Evolutionary conservation across 2,329 filamentous ascomycete species (phyloP).

Genomic region (Pseudogymnoascus sp.): DNA sequence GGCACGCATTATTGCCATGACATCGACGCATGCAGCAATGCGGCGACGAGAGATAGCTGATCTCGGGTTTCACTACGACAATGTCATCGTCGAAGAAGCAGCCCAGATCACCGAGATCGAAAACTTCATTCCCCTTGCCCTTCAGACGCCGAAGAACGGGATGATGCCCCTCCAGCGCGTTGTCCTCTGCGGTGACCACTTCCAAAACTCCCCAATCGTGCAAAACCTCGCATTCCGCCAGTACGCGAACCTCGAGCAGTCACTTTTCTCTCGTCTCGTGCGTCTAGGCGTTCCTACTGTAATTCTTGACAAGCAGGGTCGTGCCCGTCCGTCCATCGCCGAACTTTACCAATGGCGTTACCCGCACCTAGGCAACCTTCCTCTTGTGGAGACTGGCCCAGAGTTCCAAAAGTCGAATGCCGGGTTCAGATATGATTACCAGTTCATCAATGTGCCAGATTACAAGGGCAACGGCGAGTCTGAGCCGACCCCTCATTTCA

Average conservation of each 20-base stretch:
- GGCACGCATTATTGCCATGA: conserved; percentile 98
- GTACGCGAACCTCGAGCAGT: conserved; percentile 94
- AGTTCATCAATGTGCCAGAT: conserved; percentile 91
- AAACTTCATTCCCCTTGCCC: conserved; percentile 88
- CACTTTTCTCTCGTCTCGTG: conserved; percentile 83
- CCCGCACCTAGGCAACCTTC: conserved; percentile 67
- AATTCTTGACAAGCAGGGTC: conserved; percentile 85
- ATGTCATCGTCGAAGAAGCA: conserved; percentile 96
- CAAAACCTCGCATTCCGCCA: conserved; percentile 91
- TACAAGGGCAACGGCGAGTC: conserved; percentile 86
- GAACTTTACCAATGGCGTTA: conserved; percentile 93
- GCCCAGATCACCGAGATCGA: conserved; percentile 97
- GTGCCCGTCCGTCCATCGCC: conserved; percentile 79
- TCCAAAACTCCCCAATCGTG: conserved; percentile 93
- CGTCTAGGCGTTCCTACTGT: conserved; percentile 88
- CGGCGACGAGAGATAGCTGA: conserved; percentile 79
- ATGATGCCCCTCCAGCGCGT: conserved; percentile 75
- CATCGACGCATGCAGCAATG: conserved; percentile 95
- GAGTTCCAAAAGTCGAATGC: conserved; percentile 81
- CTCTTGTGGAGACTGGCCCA: conserved; percentile 56
- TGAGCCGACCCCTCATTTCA: conserved; percentile 87
- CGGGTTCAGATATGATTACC: conserved; percentile 88
- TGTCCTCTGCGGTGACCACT: conserved; percentile 88
- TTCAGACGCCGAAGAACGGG: conserved; percentile 72
- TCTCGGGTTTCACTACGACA: conserved; percentile 96